A percentile compares a stretch with the other conserved stretches of the same genome.
Conservation (phyloP, 176 grass and related monocot species). For the Eremochloa ophiuroides region DNA sequence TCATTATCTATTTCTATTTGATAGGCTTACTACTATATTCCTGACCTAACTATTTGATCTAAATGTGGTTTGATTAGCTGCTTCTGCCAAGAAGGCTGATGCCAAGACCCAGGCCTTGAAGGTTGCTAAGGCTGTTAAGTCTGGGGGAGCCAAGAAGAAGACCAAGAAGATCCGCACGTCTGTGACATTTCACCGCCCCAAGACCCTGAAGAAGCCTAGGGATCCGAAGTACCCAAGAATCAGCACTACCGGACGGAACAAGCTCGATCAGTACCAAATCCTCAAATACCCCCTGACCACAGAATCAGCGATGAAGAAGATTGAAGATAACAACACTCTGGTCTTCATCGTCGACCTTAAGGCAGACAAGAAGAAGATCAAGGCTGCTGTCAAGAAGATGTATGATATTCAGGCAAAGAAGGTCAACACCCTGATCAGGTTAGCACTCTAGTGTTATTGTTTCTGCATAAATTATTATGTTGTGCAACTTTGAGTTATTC, state of each 20-base stretch:
- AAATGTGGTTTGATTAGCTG: conserved; percentile 11
- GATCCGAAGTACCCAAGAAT: conserved; percentile 63
- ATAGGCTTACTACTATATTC: not conserved
- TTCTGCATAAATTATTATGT: not conserved
- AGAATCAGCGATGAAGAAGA: conserved; percentile 84
- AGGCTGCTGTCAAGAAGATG: conserved; percentile 81
- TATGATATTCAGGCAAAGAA: conserved; percentile 84
- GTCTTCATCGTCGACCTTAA: conserved; percentile 75
- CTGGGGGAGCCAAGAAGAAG: conserved; percentile 45
- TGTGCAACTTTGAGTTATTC: not conserved
- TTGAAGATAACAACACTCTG: conserved; percentile 80
- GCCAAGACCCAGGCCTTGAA: conserved; percentile 65
- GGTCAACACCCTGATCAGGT: conserved; percentile 81
- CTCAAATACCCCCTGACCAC: conserved; percentile 76
- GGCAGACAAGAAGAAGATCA: conserved; percentile 85
- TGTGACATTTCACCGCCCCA: conserved; percentile 67
- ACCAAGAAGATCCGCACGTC: conserved; percentile 64
- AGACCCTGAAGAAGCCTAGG: conserved; percentile 56
- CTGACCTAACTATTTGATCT: not conserved
- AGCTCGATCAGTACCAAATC: conserved; percentile 81
- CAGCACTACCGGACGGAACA: conserved; percentile 61
- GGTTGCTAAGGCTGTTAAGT: conserved; percentile 74
- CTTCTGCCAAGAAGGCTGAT: conserved; percentile 47
- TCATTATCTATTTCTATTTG: not conserved
- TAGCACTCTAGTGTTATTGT: not conserved